Percentiles rank a stretch among this genome's conserved stretches.
These are phyloP conservation scores for Friedmanniomyces simplex DNA, from an alignment of 495 filamentous ascomycete genomes.

Conservation along the genomic window DNA sequence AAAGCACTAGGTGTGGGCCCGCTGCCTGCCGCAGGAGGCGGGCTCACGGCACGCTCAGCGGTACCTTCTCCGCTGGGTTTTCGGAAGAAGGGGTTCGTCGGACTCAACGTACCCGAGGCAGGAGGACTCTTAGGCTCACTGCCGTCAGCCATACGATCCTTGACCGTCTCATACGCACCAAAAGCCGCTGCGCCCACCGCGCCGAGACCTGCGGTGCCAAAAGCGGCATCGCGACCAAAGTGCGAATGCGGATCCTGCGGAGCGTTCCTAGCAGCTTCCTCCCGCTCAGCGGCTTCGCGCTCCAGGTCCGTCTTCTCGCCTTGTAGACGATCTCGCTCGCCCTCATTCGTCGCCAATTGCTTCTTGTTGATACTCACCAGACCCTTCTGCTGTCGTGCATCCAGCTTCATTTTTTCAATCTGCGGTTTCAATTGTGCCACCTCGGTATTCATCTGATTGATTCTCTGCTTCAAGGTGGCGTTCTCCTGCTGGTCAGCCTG, in stretches of 20 bases:
- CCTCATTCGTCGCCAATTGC: constrained; percentile 80
- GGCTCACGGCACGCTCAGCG: constrained; percentile 3
- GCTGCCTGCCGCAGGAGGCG: neutral
- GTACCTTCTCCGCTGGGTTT: constrained; percentile 26
- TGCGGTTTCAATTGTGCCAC: constrained; percentile 73
- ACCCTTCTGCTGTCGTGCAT: constrained; percentile 88
- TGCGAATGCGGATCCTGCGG: constrained; percentile 23
- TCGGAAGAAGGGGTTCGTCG: constrained; percentile 79
- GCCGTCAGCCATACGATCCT: constrained; percentile 1
- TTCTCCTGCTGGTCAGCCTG: constrained; percentile 87
- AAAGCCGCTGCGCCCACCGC: constrained; percentile 8
- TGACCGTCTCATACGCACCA: constrained; percentile 7
- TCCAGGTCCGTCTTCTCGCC: constrained; percentile 60
- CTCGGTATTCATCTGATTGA: constrained; percentile 68
- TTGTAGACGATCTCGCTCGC: constrained; percentile 75
- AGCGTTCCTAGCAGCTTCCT: constrained; percentile 28
- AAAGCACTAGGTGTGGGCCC: constrained; percentile 17
- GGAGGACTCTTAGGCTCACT: neutral
- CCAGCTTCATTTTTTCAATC: constrained; percentile 79
- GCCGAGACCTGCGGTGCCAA: constrained; percentile 1
- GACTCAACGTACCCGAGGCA: constrained; percentile 47
- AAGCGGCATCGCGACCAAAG: constrained; percentile 4
- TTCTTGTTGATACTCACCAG: constrained; percentile 97
- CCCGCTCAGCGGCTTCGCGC: constrained; percentile 48
- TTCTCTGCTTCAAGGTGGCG: constrained; percentile 71